Evolutionary conservation across 2,329 filamentous ascomycete species (phyloP).

Genomic region (Penicillium expansum): DNA sequence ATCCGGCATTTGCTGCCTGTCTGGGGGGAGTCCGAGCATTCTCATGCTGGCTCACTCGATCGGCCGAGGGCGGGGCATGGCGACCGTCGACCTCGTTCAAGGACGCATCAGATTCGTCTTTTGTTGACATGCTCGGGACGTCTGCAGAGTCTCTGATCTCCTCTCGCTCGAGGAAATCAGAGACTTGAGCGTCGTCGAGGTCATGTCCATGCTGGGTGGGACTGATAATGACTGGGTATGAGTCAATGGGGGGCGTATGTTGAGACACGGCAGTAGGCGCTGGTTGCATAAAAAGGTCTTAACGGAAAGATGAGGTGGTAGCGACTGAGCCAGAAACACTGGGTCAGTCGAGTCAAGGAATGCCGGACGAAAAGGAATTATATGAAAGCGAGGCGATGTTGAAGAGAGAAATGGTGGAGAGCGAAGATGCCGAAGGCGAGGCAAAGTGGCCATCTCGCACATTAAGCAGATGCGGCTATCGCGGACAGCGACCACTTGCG

Average conservation of each 20-base stretch:
- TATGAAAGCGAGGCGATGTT: constrained; percentile 13
- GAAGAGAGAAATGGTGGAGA: constrained; percentile 9
- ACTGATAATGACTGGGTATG: constrained; percentile 35
- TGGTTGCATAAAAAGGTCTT: constrained; percentile 63
- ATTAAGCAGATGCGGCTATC: constrained; percentile 4
- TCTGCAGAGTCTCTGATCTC: constrained; percentile 36
- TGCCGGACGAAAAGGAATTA: constrained; percentile 5
- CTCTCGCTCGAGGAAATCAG: constrained; percentile 44
- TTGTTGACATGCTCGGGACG: constrained; percentile 22
- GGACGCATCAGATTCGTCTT: constrained; percentile 21
- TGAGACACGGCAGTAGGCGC: constrained; percentile 53
- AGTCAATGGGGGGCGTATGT: constrained; percentile 43
- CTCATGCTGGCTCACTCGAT: constrained; percentile 57
- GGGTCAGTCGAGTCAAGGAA: constrained; percentile 48
- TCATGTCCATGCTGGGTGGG: constrained; percentile 61
- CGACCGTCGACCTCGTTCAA: constrained; percentile 25
- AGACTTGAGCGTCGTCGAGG: constrained; percentile 44
- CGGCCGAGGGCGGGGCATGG: constrained; percentile 39
- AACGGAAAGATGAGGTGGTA: constrained; percentile 30
- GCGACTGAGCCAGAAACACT: constrained; percentile 57
- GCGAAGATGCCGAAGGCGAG: constrained; percentile 10
- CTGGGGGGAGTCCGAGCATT: constrained; percentile 33
- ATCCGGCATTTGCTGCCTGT: constrained; percentile 46
- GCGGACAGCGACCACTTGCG: background rate
- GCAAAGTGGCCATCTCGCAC: constrained; percentile 20